Percentiles rank a stretch among this genome's conserved stretches.
Evolutionary conservation across 768 basidiomycete species (phyloP).

Genomic region (Boletus rubroflammeus): DNA sequence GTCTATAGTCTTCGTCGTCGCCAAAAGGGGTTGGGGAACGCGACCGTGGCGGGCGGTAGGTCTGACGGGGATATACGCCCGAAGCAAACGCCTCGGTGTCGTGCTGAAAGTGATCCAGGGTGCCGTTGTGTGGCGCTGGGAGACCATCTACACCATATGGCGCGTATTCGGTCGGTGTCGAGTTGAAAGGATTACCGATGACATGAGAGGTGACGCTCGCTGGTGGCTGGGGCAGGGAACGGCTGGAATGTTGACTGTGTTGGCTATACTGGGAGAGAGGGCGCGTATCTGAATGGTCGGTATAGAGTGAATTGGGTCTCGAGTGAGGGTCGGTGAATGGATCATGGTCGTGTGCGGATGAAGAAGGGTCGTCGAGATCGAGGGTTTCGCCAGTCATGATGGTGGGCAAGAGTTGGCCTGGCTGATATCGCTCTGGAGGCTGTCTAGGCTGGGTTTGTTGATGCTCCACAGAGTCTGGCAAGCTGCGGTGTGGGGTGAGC

Average conservation of each 20-base stretch:
- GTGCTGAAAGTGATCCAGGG: constrained; percentile 56
- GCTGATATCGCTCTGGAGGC: constrained; percentile 46
- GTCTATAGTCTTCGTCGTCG: constrained; percentile 68
- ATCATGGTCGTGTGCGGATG: constrained; percentile 31
- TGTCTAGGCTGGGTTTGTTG: constrained; percentile 2
- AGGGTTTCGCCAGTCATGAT: constrained; percentile 66
- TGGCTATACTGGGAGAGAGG: constrained; percentile 36
- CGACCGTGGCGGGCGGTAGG: constrained; percentile 54
- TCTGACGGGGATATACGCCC: constrained; percentile 49
- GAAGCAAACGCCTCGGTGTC: constrained; percentile 71
- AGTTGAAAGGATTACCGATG: constrained; percentile 23
- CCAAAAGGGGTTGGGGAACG: constrained; percentile 74
- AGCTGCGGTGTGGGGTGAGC: constrained; percentile 6
- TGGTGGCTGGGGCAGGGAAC: constrained; percentile 27
- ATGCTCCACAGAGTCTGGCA: constrained; percentile 6
- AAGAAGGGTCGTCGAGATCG: constrained; percentile 41
- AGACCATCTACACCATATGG: constrained; percentile 20
- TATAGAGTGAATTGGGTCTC: constrained; percentile 23
- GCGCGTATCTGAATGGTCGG: constrained; percentile 26
- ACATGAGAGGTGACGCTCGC: constrained; percentile 11
- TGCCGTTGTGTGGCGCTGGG: constrained; percentile 32
- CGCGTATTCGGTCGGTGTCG: constrained; percentile 11
- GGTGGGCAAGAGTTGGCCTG: constrained; percentile 57
- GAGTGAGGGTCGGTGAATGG: constrained; percentile 29
- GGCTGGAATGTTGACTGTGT: constrained; percentile 35